Evolutionary conservation across 129 eudicot species (phyloP), one percentile per base, ranked within the genome.

Genomic region (Artemisia annua): DNA sequence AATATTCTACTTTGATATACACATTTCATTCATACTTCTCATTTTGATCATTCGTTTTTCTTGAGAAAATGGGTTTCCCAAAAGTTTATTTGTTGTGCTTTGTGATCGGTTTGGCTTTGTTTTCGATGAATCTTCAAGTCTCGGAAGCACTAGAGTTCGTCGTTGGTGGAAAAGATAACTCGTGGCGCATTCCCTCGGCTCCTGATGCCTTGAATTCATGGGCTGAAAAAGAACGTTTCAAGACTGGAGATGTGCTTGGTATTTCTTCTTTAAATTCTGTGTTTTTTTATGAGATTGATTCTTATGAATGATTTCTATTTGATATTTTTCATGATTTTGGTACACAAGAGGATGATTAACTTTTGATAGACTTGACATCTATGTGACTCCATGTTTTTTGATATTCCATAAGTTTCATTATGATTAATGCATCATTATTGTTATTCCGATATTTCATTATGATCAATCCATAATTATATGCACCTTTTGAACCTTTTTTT

Each of bases 181-280:
- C 70, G 0, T 85, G 91, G 91, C 50, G 75, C 28, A 20, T 85
- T 14, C 87, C 91, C 0, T 14, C 77, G 3, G 68, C 84, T 28
- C 44, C 79, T 2, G 75, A 58, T 55, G 71, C 55, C 20, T 74
- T 69, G 71, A 82, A 85, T 59, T 30, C 73, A 12, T 87, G 89
- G 94, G 85, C 97, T 12, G 70, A 73, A 7, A 72, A 76, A 11
- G 58, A 65, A 63, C 83, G 93, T 2, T 87, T 87, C 20, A 80
- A 69, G 26, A 79, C 78, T 13, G 91, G 91, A 16, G 97, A 90
- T 76, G 48, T 69, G 11, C 72, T 87, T 0, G 87, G 97, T 90
- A 85, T 0, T 26, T 14, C 17, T 20, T 4, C 54, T 49, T n/a
- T 4, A 11, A 0, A 12, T 54, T 30, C 13, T 1, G 3, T 71